These are phyloP conservation scores for Bonia amplexicaulis DNA, from an alignment of 176 grass and related monocot species.

Conservation along the genomic window DNA sequence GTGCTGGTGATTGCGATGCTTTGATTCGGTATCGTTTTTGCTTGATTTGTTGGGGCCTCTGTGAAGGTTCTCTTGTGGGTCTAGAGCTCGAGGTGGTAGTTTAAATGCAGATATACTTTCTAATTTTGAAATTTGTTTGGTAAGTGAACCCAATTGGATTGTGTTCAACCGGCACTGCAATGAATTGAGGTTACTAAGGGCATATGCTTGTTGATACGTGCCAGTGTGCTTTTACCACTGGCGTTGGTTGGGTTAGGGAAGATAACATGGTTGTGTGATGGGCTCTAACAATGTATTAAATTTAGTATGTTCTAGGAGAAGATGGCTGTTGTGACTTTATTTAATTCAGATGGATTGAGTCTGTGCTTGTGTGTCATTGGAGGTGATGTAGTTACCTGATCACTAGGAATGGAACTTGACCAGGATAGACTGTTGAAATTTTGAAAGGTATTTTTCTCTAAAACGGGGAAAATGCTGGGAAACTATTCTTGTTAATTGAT, in stretches of 20 bases:
- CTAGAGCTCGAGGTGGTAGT: background rate
- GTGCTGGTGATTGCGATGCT: background rate
- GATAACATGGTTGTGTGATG: background rate
- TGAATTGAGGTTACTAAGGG: background rate
- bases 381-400: background rate
- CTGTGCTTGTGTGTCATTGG: background rate
- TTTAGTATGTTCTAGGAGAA: background rate
- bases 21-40: background rate
- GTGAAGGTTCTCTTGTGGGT: background rate
- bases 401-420: background rate
- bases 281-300: background rate
- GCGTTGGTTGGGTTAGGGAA: background rate
- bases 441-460: background rate
- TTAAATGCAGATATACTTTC: background rate
- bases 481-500: conserved; percentile 15
- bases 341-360: background rate
- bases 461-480: background rate
- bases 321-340: background rate
- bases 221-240: background rate
- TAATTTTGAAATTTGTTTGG: background rate
- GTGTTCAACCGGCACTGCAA: background rate
- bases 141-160: background rate
- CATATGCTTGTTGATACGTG: background rate
- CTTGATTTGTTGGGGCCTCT: background rate
- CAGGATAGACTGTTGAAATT: background rate